Evolutionary conservation across 495 filamentous ascomycete genomes (phyloP), one percentile per base, ranked within the genome.

Genomic region (Neurospora sp.): DNA sequence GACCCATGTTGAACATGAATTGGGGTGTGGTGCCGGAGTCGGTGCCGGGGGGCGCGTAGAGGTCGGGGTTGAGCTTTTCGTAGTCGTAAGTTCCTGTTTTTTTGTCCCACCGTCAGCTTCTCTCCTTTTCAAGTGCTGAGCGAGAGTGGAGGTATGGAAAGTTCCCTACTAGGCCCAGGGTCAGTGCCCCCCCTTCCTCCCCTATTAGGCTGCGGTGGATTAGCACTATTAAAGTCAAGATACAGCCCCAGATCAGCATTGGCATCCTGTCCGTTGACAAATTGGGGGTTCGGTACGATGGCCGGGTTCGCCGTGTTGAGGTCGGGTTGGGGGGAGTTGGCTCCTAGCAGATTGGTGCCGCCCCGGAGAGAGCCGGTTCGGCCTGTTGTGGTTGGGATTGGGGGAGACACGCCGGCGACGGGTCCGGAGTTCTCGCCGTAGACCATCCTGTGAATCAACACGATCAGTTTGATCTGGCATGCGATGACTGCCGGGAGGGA

Each of bases 1-100:
- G 82, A 73, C 90, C 91, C 78, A 94, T 85, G 1, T 90, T 90
- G 91, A 91, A 94, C 76, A 91, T 88, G 2, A 90, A 88, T 76
- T 93, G 91, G 37, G 87, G 83, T 0, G 92, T 88, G 62, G 82
- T 81, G 2, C 91, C 92, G 42, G 80, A 72, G 78, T 93, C 92
- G 0, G 90, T 91, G 3, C 85, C 87, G 0, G 92, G 92, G 2
- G 91, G 90, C 0, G 90, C 90, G 41, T 88, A 85, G 9, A 88
- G 83, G 77, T 93, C 90, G 5, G 89, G 88, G 75, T 93, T 91
- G 16, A 89, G 83, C 70, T 85, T 86, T 72, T 92, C 87, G 73
- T 92, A 90, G 69, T 84, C 82, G 71, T 84, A 83, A 3, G 89
- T 90, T 4, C 84, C 85, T 89, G 71, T 54, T 12, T 44, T 44